A percentile compares a stretch with the other conserved stretches of the same genome.
Evolutionary conservation across 352 stramenopile genomes (phyloP).

Genomic region (Aphanomyces euteiches): DNA sequence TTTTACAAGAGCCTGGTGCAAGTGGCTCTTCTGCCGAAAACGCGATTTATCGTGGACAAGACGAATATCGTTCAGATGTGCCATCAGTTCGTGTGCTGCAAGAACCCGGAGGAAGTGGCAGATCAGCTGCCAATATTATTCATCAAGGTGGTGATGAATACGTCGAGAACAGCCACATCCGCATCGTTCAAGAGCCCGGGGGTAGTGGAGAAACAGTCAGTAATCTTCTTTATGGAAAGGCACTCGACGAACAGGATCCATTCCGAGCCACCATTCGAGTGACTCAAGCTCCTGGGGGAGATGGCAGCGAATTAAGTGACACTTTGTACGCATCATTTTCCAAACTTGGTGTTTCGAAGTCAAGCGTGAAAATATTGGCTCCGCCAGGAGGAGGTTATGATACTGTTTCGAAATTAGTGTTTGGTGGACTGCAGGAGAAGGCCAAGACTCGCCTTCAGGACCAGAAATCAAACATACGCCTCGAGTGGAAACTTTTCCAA

Average conservation of each 20-base stretch:
- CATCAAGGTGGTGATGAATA: not conserved
- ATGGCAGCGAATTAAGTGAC: conserved; percentile 20
- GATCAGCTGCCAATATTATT: not conserved
- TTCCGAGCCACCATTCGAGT: conserved; percentile 6
- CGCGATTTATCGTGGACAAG: not conserved
- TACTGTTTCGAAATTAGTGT: conserved; percentile 1
- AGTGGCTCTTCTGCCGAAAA: not conserved
- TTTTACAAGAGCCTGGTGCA: conserved; percentile 4
- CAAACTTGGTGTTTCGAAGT: not conserved
- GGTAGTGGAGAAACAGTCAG: conserved; percentile 6
- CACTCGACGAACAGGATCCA: not conserved
- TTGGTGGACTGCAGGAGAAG: not conserved
- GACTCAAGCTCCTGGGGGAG: conserved; percentile 4
- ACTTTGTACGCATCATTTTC: conserved; percentile 23
- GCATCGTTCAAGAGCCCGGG: conserved; percentile 1
- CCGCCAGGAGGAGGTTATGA: conserved; percentile 20
- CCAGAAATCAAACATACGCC: not conserved
- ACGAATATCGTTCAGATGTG: not conserved
- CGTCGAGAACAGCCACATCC: not conserved
- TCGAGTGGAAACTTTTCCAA: not conserved
- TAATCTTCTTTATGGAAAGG: conserved; percentile 2
- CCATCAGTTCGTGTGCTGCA: conserved; percentile 23
- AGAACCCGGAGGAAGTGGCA: conserved; percentile 20
- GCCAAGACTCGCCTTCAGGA: not conserved
- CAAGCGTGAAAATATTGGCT: conserved; percentile 15